These are phyloP conservation scores for Yamadazyma ubonensis DNA, from an alignment of 805 yeast genomes.

Conservation along the genomic window DNA sequence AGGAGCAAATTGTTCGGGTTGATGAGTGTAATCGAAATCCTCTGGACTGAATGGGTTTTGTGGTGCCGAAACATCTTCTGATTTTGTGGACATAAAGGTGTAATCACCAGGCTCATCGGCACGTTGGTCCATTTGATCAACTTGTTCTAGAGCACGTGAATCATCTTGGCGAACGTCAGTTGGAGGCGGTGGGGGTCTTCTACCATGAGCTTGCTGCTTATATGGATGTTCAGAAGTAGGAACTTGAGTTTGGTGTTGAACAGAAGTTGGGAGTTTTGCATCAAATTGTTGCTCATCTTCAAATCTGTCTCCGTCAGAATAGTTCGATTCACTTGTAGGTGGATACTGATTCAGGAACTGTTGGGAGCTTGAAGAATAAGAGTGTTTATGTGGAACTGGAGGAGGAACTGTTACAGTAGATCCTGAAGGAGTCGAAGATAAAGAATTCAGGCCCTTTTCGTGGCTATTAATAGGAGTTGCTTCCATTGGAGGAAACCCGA, in stretches of 20 bases:
- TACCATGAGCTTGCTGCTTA: constrained; percentile 15
- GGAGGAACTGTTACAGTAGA: constrained; percentile 1
- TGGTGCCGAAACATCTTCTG: constrained; percentile 19
- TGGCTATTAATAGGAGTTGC: constrained; percentile 12
- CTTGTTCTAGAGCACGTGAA: constrained; percentile 1
- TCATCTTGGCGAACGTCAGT: too few species aligned
- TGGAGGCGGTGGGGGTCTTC: constrained; percentile 22
- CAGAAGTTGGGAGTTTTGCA: constrained; percentile 30
- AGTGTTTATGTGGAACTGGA: constrained; percentile 4
- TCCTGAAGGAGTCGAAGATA: constrained; percentile 7
- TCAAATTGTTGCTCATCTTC: constrained; percentile 18
- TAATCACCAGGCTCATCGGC: constrained; percentile 16
- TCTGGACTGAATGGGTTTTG: constrained; percentile 15
- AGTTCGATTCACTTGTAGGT: neutral
- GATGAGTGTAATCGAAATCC: constrained; percentile 29
- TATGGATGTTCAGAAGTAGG: constrained; percentile 22
- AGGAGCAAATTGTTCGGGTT: constrained; percentile 16
- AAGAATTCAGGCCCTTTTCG: constrained; percentile 7
- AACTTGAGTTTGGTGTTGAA: constrained; percentile 26
- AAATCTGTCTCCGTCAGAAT: constrained; percentile 20
- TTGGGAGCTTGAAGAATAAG: constrained; percentile 1
- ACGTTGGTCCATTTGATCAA: neutral
- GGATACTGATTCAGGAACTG: constrained; percentile 2
- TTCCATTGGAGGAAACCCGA: constrained; percentile 16
- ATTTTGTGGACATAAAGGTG: constrained; percentile 21